Evolutionary conservation across 2,329 filamentous ascomycete species (phyloP).

Genomic region (Pleomassaria siparia): DNA sequence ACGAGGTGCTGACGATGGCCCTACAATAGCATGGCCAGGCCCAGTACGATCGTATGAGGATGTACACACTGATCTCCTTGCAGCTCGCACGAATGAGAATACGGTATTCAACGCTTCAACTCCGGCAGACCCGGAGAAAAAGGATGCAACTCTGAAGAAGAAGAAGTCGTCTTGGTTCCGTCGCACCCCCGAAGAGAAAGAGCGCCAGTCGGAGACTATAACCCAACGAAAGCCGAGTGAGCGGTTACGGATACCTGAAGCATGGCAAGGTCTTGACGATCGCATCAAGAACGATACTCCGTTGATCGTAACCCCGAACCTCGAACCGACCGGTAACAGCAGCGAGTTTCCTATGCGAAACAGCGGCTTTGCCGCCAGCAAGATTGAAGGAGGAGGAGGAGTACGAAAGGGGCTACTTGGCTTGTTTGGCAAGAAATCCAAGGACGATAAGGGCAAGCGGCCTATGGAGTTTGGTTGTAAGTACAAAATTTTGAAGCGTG

Average conservation of each 20-base stretch:
- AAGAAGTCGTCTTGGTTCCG: constrained; percentile 53
- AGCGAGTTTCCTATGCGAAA: constrained; percentile 50
- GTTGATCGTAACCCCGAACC: constrained; percentile 9
- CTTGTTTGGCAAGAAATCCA: constrained; percentile 54
- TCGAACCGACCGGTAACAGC: constrained; percentile 28
- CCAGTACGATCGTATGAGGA: constrained; percentile 23
- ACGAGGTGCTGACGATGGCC: constrained; percentile 14
- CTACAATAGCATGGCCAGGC: constrained; percentile 18
- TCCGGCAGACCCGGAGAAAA: constrained; percentile 21
- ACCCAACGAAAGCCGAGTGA: constrained; percentile 25
- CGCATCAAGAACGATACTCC: constrained; percentile 27
- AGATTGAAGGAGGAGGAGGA: constrained; percentile 39
- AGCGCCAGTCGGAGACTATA: constrained; percentile 35
- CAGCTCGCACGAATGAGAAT: constrained; percentile 15
- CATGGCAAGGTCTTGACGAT: constrained; percentile 41
- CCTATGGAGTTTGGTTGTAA: constrained; percentile 43
- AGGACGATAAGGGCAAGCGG: constrained; percentile 41
- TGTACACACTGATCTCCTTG: constrained; percentile 22
- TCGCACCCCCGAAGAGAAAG: constrained; percentile 35
- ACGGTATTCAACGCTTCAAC: constrained; percentile 4
- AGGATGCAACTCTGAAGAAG: constrained; percentile 37
- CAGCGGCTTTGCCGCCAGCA: constrained; percentile 32
- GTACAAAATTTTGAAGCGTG: constrained; percentile 21
- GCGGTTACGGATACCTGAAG: constrained; percentile 35
- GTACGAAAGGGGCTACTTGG: constrained; percentile 51